Conservation (phyloP, 2,329 filamentous ascomycete species). For the Tolypocladium album region DNA sequence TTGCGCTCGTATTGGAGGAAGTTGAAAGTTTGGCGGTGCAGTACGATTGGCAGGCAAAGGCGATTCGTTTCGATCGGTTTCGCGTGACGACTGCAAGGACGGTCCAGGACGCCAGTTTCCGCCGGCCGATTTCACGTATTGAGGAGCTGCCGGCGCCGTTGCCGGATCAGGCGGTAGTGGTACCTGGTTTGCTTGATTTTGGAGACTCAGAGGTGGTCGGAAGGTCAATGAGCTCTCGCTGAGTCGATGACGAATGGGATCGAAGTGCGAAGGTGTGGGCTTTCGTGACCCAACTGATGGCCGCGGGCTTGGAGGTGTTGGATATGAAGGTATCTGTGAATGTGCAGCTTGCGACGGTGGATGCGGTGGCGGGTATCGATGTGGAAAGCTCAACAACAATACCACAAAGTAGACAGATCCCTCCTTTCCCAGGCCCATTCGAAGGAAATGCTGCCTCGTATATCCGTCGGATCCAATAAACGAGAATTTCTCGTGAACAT, state of each 20-base stretch:
- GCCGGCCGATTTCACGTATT: slow-evolving; percentile 34
- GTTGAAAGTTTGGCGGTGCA: slow-evolving; percentile 27
- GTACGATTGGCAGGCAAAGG: slow-evolving; percentile 19
- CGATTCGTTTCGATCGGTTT: slow-evolving; percentile 40
- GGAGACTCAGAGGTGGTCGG: background rate
- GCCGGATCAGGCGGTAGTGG: slow-evolving; percentile 20
- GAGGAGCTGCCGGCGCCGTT: slow-evolving; percentile 2
- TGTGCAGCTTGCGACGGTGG: slow-evolving; percentile 35
- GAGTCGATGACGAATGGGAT: slow-evolving; percentile 30
- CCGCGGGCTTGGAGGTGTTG: slow-evolving; percentile 17
- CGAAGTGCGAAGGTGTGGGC: slow-evolving; percentile 36
- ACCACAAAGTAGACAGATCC: slow-evolving; percentile 54
- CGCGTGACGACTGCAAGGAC: slow-evolving; percentile 33
- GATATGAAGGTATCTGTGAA: slow-evolving; percentile 29
- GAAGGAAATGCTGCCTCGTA: slow-evolving; percentile 35
- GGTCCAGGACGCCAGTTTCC: slow-evolving; percentile 33
- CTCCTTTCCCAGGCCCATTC: slow-evolving; percentile 46
- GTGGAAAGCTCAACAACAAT: slow-evolving; percentile 28
- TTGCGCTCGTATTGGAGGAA: slow-evolving; percentile 36
- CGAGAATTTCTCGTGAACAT: slow-evolving; percentile 43
- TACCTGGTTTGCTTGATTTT: background rate
- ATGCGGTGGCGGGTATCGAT: slow-evolving; percentile 30
- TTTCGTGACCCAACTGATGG: slow-evolving; percentile 30
- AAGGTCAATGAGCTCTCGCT: slow-evolving; percentile 20
- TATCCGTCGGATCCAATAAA: slow-evolving; percentile 44